Base-by-base conservation (phyloP, 257 asterid genomes). In the Paraleonurus japonicus region DNA sequence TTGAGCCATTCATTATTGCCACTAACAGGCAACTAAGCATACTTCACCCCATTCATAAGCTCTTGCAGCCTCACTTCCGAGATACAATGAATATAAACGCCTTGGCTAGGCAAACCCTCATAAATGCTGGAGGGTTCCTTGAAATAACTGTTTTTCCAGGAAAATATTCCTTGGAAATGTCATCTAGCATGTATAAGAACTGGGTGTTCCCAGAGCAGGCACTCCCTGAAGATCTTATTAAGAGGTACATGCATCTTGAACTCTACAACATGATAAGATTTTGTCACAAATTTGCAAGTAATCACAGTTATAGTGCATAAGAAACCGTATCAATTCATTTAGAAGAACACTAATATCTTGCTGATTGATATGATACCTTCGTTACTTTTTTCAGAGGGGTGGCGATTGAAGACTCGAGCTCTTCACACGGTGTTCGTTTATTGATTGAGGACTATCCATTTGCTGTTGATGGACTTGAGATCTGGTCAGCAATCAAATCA, bases 1-100 rank as follows among this genome's bases (percentile, higher is more conserved):
- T 92, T 4, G 97, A 92, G 83, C 95, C 97, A 53, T 81, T 92
- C 72, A 81, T 89, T 30, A 86, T 91, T 51, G 95, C 96, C 69
- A 80, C 95, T 35, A 84, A 87, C 76, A 79, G 97, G 83, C 90
- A 86, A 72, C 82, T 89, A 43, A 89, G 97, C 48, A 72, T 83
- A n/a, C 86, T 89, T 51, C 97, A 91, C 77, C 97, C 96, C 0
- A 86, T 91, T 72, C 76, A 89, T 78, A 87, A 89, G 85, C 96
- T 91, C 54, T 78, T 91, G 67, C 81, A 80, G 71, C 95, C 97
- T 79, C 97, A 91, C 64, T 91, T 87, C 73, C 78, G 82, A 9
- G 96, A 91, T 57, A 91, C 95, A 0, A 91, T 89, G 97, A 81
- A 83, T 63, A 76, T 89, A 72, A 89, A 91, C 51, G 91, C 93